Base-by-base conservation (phyloP, 768 basidiomycete species). In the Rhizopogon vesiculosus region DNA sequence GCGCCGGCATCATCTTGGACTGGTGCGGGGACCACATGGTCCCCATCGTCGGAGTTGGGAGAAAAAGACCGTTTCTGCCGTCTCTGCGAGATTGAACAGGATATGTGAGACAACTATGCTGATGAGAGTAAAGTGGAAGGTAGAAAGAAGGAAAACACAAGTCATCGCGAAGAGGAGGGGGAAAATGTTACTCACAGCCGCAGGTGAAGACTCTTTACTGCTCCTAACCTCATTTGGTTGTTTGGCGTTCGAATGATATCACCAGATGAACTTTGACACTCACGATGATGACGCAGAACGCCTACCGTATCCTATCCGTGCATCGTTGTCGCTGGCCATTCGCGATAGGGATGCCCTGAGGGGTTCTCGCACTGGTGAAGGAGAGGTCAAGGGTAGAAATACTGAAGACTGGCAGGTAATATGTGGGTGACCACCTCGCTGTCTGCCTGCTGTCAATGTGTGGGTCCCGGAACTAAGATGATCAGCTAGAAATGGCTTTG, bases 151-250 rank as follows among this genome's bases (percentile, higher is more conserved):
- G 6, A 22, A n/a, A 13, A 33, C 18, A 56, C 9, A 28, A n/a
- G 25, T 25, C 52, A 31, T 33, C n/a, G 41, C 35, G n/a, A 19
- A 54, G 49, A 22, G 7, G 15, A 33, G 8, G 7, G 8, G 39
- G 5, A 40, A 15, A 16, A 16, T 16, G 31, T 2, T n/a, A 65
- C 78, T 64, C 57, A 82, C 80, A 57, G 72, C 63, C 51, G 61
- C 69, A 44, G 80, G 80, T 40, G 83, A 83, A 19, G 80, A 79
- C 58, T 82, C 82, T 50, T 80, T 72, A 64, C 83, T 84, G 65
- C 80, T 85, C 59, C 82, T 85, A 56, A 18, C 50, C 56, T 46
- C 57, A 56, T 62, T 59, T 40, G 43, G 59, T 35, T 65, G 33
- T 33, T 57, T 31, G 5, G 40, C 16, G 49, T 53, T 4, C 13